phyloP scores from a whole-genome alignment of 768 basidiomycete genomes.

The Mycena haematopus region DNA sequence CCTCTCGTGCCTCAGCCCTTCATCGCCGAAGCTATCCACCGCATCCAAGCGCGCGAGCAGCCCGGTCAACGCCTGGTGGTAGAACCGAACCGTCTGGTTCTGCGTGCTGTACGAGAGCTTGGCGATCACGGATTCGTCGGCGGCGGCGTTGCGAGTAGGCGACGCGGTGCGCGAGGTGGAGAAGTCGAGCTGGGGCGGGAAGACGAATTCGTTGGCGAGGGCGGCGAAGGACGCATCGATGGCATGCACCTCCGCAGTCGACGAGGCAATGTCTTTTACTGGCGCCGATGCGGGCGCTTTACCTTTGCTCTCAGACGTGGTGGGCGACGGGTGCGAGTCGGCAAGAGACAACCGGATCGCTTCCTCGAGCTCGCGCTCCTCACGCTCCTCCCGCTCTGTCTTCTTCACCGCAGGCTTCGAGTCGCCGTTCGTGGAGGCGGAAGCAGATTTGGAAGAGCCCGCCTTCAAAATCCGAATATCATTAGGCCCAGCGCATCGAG shows the following conservation, averaged over 20 bases:
- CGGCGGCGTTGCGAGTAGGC: too few relatives aligned
- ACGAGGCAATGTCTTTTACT: constrained; percentile 39
- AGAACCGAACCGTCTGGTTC: too few relatives aligned
- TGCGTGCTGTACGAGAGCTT: too few relatives aligned
- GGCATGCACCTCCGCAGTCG: constrained; percentile 47
- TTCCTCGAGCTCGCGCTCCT: constrained; percentile 47
- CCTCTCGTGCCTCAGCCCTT: constrained; percentile 53
- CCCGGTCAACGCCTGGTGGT: too few relatives aligned
- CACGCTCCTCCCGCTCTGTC: constrained; percentile 28
- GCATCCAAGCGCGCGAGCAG: too few relatives aligned
- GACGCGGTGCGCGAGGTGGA: constrained; percentile 42
- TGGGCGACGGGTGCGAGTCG: too few relatives aligned
- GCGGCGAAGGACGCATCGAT: constrained; percentile 40
- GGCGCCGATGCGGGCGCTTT: constrained; percentile 37
- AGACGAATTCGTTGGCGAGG: constrained; percentile 41
- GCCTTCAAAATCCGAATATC: too few relatives aligned
- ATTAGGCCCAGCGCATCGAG: too few relatives aligned
- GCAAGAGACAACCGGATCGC: too few relatives aligned
- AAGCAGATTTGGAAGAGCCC: neutral
- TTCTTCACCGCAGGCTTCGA: constrained; percentile 6
- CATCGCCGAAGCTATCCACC: constrained; percentile 67
- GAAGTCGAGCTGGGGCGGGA: constrained; percentile 51
- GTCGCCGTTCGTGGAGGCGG: neutral
- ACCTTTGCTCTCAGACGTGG: constrained; percentile 38
- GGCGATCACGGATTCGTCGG: too few relatives aligned